Percentiles rank a stretch among this genome's conserved stretches.
Evolutionary conservation across 108 stramenopile genomes (phyloP).

Genomic region (Fistulifera pelliculosa): DNA sequence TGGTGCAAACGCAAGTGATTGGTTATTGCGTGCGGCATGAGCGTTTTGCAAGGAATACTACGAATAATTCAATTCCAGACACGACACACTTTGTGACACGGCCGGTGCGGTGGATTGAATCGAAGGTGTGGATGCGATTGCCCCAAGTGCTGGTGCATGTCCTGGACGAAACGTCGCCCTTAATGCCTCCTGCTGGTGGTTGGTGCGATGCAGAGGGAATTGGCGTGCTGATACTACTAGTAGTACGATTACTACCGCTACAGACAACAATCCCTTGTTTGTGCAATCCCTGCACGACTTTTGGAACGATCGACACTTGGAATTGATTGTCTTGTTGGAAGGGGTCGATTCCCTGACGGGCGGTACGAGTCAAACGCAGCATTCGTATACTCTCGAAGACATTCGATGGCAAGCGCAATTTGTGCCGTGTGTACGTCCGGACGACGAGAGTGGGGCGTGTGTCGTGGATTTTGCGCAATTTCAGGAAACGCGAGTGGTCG

Average conservation of each 20-base stretch:
- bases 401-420: constrained; percentile 83
- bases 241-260: background rate
- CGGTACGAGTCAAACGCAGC: constrained; percentile 81
- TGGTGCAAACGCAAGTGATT: constrained; percentile 87
- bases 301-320: constrained; percentile 77
- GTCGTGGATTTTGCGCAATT: constrained; percentile 62
- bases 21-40: constrained; percentile 85
- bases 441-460: constrained; percentile 5
- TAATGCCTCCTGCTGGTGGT: constrained; percentile 42
- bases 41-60: constrained; percentile 24
- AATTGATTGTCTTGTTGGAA: constrained; percentile 93
- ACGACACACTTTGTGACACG: constrained; percentile 70
- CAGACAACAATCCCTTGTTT: background rate
- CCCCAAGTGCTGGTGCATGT: constrained; percentile 92
- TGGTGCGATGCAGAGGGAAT: constrained; percentile 70
- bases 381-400: constrained; percentile 79
- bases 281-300: constrained; percentile 21
- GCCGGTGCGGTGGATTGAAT: constrained; percentile 56
- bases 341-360: constrained; percentile 90
- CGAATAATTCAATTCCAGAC: constrained; percentile 3
- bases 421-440: constrained; percentile 73
- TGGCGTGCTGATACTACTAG: too few species aligned
- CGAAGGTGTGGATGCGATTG: constrained; percentile 84
- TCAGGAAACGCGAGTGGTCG: constrained; percentile 43
- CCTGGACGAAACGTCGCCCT: constrained; percentile 76